Evolutionary conservation across 495 filamentous ascomycete species (phyloP).

Genomic region (Friedmanniomyces endolithicus): DNA sequence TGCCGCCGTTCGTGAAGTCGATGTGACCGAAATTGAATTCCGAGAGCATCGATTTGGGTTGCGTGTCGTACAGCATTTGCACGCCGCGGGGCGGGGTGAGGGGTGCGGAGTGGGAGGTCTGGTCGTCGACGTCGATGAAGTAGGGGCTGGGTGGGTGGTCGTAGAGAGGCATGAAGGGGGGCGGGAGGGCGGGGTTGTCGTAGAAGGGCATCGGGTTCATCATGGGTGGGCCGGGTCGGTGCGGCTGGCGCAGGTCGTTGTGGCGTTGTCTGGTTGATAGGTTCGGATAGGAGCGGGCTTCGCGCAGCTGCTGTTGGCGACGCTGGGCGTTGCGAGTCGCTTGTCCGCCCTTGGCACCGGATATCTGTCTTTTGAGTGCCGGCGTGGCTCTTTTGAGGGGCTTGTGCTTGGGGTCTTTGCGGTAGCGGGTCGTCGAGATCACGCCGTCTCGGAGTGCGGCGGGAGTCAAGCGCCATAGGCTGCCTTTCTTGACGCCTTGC

Average conservation of each 20-base stretch:
- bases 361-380: constrained; percentile 39
- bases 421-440: constrained; percentile 64
- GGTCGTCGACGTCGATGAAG: constrained; percentile 3
- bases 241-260: not conserved
- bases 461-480: constrained; percentile 54
- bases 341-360: constrained; percentile 46
- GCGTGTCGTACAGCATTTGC: not conserved
- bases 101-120: not conserved
- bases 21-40: constrained; percentile 4
- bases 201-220: not conserved
- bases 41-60: not conserved
- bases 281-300: constrained; percentile 7
- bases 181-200: not conserved
- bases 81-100: constrained; percentile 3
- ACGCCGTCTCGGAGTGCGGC: constrained; percentile 48
- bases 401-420: constrained; percentile 35
- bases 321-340: constrained; percentile 30
- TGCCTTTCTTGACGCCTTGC: constrained; percentile 44
- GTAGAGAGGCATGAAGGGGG: not conserved
- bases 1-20: constrained; percentile 2
- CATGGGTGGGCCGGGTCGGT: not conserved
- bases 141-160: constrained; percentile 7
- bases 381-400: constrained; percentile 38
- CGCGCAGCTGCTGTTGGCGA: constrained; percentile 8
- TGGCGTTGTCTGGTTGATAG: not conserved